Conservation (phyloP, 2,329 filamentous ascomycete species). For the Cladosporium colombiae region DNA sequence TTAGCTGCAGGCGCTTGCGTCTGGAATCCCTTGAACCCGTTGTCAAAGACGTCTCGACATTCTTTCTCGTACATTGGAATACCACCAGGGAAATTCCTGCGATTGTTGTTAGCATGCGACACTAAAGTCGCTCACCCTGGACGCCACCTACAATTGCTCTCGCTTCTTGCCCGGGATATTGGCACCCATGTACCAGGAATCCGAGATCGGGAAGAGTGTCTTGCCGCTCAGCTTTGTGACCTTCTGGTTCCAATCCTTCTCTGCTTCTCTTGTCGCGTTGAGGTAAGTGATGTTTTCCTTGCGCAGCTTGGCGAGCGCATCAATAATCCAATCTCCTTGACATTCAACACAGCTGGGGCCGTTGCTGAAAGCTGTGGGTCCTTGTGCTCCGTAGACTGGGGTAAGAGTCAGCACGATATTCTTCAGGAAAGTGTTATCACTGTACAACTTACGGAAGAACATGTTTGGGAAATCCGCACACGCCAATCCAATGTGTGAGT, state of each 20-base stretch:
- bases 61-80: constrained; percentile 40
- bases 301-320: constrained; percentile 42
- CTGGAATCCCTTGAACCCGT: constrained; percentile 30
- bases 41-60: constrained; percentile 40
- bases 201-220: constrained; percentile 35
- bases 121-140: not conserved
- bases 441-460: constrained; percentile 34
- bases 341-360: constrained; percentile 48
- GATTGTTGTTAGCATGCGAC: not conserved
- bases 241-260: constrained; percentile 43
- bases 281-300: constrained; percentile 43
- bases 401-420: constrained; percentile 24
- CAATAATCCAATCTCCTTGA: constrained; percentile 49
- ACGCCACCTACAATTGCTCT: constrained; percentile 10
- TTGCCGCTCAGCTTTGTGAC: constrained; percentile 34
- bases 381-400: constrained; percentile 47
- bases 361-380: constrained; percentile 50
- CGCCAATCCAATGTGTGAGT: constrained; percentile 44
- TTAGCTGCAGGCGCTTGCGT: constrained; percentile 15
- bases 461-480: constrained; percentile 40
- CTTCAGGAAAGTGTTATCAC: not conserved
- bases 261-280: constrained; percentile 44
- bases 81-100: constrained; percentile 43
- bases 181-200: constrained; percentile 42
- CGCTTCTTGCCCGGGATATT: constrained; percentile 47